Base-by-base conservation (phyloP, 1,284 basidiomycete species). In the Sanghuangporus sanghuang region DNA sequence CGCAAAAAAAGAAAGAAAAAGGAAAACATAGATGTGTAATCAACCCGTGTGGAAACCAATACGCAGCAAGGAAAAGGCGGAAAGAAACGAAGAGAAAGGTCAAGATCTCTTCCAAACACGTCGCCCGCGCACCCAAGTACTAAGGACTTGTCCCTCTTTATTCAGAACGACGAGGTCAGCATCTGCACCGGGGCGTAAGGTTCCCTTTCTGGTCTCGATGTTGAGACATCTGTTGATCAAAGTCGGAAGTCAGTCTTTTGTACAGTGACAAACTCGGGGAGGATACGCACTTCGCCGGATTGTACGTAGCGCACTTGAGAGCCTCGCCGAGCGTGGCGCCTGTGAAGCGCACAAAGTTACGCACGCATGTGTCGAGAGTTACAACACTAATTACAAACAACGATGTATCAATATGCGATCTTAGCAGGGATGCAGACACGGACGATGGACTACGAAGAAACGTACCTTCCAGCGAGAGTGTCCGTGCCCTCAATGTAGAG, bases 401-500 rank as follows among this genome's bases (percentile, higher is more conserved):
- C 44, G 5, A 21, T 32, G 11, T 11, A 21, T 32, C 12, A 39
- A 59, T 9, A 36, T 21, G 14, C 36, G 36, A 14, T 56, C 21
- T n/a, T 9, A 12, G n/a, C 6, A 2, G 27, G 56, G n/a, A 40
- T 32, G 27, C 27, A 36, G 39, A n/a, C n/a, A 55, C 36, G 2
- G 7, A 52, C 46, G 14, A 66, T 67, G 60, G 18, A 4, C 27
- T 32, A 32, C 48, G 18, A 53, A 60, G 35, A 42, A 8, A 62
- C 76, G 57, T 64, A 85, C 88, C 87, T 92, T 72, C 94, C 94
- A 2, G 94, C 94, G 56, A 96, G 85, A 0, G 93, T 96, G 64
- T 87, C 82, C 0, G 93, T 95, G 44, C 90, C 91, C 72, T 93
- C 89, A 18, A 96, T 78, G 71, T 89, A 92, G 46, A 96, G 84